Evolutionary conservation across 1,284 basidiomycete species (phyloP), one percentile per base, ranked within the genome.

Genomic region (Sanghuangporus sanghuang): DNA sequence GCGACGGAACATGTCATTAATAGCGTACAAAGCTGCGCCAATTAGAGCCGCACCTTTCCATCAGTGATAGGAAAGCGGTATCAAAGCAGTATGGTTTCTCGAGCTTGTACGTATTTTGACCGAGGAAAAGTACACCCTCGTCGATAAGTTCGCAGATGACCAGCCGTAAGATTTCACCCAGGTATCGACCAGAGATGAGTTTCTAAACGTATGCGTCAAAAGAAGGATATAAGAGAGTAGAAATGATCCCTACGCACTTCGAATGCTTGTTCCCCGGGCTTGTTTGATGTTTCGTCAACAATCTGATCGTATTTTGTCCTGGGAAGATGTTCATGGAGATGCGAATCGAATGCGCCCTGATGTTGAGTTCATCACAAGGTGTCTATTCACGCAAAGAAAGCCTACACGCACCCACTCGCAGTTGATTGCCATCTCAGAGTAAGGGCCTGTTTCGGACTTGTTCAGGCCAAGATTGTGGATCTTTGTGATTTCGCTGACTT

Each of bases 91-190:
- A 95, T 6, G 94, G 84, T 69, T 86, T 93, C 77, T 98, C 95
- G 59, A 98, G 84, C 80, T 98, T 98, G 85, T 98, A 97, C 1
- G 96, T 97, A 77, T 95, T 94, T 78, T 98, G 96, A 49, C 96
- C 96, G 44, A 98, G 83, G 87, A 99, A 99, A 62, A 99, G 85
- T 35, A 95, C 91, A 74, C 96, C 96, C 68, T 96, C 90, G 74
- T 99, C 96, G 73, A 98, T 95, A 68, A 99, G 87, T 75, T 99
- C 96, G 74, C 90, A 93, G 66, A 99, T 84, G 69, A 98, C 90
- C 35, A 99, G 82, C 36, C 96, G 89, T 73, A 98, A 85, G 70
- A 98, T 93, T 78, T 99, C 96, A 69, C 96, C 96, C 35, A 99
- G 87, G 78, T 99, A 99, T 61, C 96, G 86, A 64, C 96, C 96